A percentile compares a stretch with the other conserved stretches of the same genome.
Conservation (phyloP, 2,329 filamentous ascomycete genomes). For the Rhynchosporium agropyri region DNA sequence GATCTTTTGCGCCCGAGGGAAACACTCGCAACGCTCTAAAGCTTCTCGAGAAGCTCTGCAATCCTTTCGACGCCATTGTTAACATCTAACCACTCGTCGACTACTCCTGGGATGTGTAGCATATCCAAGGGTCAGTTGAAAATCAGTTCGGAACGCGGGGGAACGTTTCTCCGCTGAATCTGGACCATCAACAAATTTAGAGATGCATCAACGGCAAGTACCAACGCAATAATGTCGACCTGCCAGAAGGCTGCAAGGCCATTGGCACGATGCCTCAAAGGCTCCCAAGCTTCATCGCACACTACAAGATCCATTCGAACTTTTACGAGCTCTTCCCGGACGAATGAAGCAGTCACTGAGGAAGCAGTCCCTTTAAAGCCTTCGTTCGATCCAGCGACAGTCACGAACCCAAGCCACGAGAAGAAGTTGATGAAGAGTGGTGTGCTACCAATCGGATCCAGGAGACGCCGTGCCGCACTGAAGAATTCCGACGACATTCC, state of each 20-base stretch:
- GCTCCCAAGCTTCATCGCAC: constrained; percentile 39
- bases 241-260: constrained; percentile 62
- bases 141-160: constrained; percentile 33
- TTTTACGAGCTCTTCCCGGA: constrained; percentile 44
- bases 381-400: constrained; percentile 69
- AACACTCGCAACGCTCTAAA: constrained; percentile 36
- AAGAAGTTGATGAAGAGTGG: constrained; percentile 68
- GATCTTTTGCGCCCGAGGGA: constrained; percentile 42
- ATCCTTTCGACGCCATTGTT: constrained; percentile 42
- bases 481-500: constrained; percentile 67
- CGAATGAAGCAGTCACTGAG: constrained; percentile 42
- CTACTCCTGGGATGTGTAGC: constrained; percentile 25
- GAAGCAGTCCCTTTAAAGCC: constrained; percentile 43
- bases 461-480: constrained; percentile 77
- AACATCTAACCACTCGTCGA: constrained; percentile 21
- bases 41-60: constrained; percentile 39
- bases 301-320: constrained; percentile 36
- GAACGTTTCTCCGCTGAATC: constrained; percentile 26
- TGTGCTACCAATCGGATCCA: constrained; percentile 76
- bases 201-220: constrained; percentile 28
- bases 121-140: constrained; percentile 29
- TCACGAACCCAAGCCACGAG: constrained; percentile 65
- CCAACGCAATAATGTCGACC: constrained; percentile 54
- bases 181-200: constrained; percentile 35
- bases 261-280: constrained; percentile 56